Base-by-base conservation (phyloP, 2,329 filamentous ascomycete genomes). In the Teratosphaeriaceae sp. region DNA sequence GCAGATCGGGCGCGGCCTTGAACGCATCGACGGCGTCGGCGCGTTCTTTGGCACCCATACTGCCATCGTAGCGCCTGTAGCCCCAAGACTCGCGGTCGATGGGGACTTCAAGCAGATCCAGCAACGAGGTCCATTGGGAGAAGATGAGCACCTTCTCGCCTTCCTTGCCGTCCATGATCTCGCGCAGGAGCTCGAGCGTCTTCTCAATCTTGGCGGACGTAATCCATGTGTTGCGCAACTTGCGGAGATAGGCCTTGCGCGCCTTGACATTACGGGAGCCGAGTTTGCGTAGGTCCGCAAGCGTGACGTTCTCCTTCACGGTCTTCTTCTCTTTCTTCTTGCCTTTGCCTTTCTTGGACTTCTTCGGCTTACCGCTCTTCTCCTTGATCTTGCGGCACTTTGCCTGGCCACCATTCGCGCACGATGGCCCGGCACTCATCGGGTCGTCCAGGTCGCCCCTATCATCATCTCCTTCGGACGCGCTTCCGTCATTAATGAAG, bases 121-220 rank as follows among this genome's bases (percentile, higher is more conserved):
- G 76, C 15, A 90, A 71, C 0, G 84, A 80, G 0, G 86, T 89
- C 68, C 85, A 92, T 55, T 88, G 85, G 44, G 80, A 85, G 67
- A 92, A 92, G 49, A 92, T 76, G 42, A 92, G 82, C 0, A 83
- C 86, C 64, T 90, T 90, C 60, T 88, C 37, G 30, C 24, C 57
- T 23, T 70, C 67, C 8, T 66, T 64, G n/a, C 56, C 56, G 3
- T 54, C 43, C 42, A 70, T 63, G 44, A 79, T 72, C 12, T 67
- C 61, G 9, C 68, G 59, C 11, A 90, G 66, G 5, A 89, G 71
- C 42, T 85, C 78, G 43, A 85, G 65, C 5, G 79, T 78, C 59
- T 82, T 81, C 18, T 79, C 76, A 22, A 87, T 80, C 64, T 90
- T 92, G 21, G 85, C 79, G 16, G 85, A 92, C 2, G 84, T 74